These are phyloP conservation scores for Durotheca rogersii DNA, from an alignment of 495 filamentous ascomycete genomes.

Conservation along the genomic window DNA sequence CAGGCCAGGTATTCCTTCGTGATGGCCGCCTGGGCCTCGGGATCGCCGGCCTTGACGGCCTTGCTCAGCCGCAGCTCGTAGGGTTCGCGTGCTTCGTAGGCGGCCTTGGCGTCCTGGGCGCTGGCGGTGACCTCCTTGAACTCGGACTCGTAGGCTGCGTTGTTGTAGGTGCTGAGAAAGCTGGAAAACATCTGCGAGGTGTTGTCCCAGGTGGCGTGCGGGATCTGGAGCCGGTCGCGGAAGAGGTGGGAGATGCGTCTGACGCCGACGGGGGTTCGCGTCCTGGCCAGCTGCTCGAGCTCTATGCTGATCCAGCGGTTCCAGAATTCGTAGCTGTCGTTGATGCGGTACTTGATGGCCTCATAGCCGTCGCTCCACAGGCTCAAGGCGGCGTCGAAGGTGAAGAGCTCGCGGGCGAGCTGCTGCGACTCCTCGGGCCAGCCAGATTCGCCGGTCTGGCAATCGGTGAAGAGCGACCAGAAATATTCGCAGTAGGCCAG, in stretches of 20 bases:
- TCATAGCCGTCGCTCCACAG: slow-evolving; percentile 79
- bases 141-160: slow-evolving; percentile 69
- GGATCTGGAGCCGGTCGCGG: slow-evolving; percentile 68
- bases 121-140: slow-evolving; percentile 70
- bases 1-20: slow-evolving; percentile 79
- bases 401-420: slow-evolving; percentile 77
- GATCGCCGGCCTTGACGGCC: slow-evolving; percentile 59
- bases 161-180: slow-evolving; percentile 78
- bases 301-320: slow-evolving; percentile 70
- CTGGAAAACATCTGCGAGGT: slow-evolving; percentile 81
- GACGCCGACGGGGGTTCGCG: slow-evolving; percentile 58
- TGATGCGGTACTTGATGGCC: slow-evolving; percentile 75
- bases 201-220: slow-evolving; percentile 81
- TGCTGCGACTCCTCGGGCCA: slow-evolving; percentile 78
- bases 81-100: slow-evolving; percentile 66
- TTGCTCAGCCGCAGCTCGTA: slow-evolving; percentile 68
- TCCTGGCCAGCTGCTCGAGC: slow-evolving; percentile 55
- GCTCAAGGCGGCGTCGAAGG: slow-evolving; percentile 68
- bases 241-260: slow-evolving; percentile 68
- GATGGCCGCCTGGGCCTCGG: slow-evolving; percentile 55
- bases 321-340: slow-evolving; percentile 88
- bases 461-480: slow-evolving; percentile 69
- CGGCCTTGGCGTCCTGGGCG: slow-evolving; percentile 66
- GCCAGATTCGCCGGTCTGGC: slow-evolving; percentile 55
- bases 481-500: slow-evolving; percentile 85